Conservation (phyloP, 192 early-diverging fungal species). For the Chytriomyces sp. region DNA sequence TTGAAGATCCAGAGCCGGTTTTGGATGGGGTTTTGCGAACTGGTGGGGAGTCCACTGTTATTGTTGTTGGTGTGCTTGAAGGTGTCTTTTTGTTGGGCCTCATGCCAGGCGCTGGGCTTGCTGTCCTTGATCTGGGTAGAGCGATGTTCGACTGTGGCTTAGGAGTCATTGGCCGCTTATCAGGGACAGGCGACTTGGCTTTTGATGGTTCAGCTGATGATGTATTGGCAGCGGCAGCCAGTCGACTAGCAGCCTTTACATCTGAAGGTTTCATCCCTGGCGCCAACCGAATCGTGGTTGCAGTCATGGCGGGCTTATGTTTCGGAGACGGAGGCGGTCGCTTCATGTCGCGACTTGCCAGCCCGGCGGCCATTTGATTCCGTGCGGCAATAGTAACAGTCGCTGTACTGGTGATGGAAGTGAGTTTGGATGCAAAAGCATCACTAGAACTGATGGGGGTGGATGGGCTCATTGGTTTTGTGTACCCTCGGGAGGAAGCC, state of each 20-base stretch:
- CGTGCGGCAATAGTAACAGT: slow-evolving; percentile 31
- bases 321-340: background rate
- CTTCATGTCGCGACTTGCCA: background rate
- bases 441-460: background rate
- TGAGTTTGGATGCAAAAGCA: slow-evolving; percentile 24
- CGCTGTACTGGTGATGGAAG: slow-evolving; percentile 27
- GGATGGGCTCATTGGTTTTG: background rate
- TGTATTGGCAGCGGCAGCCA: background rate
- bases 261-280: slow-evolving; percentile 6
- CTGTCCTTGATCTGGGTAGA: background rate
- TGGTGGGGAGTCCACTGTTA: too few species aligned
- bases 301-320: slow-evolving; percentile 21
- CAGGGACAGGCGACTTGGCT: too few species aligned
- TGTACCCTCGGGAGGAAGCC: slow-evolving; percentile 15
- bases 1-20: too few species aligned
- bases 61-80: too few species aligned
- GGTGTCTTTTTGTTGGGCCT: background rate
- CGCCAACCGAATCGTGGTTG: slow-evolving; percentile 27
- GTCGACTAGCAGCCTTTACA: background rate
- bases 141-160: too few species aligned
- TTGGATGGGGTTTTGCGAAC: too few species aligned
- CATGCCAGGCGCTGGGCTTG: background rate
- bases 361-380: slow-evolving; percentile 27
- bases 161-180: too few species aligned
- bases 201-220: too few species aligned